Evolutionary conservation across 345 rosid species (phyloP).

Genomic region (Iberis pinnata): DNA sequence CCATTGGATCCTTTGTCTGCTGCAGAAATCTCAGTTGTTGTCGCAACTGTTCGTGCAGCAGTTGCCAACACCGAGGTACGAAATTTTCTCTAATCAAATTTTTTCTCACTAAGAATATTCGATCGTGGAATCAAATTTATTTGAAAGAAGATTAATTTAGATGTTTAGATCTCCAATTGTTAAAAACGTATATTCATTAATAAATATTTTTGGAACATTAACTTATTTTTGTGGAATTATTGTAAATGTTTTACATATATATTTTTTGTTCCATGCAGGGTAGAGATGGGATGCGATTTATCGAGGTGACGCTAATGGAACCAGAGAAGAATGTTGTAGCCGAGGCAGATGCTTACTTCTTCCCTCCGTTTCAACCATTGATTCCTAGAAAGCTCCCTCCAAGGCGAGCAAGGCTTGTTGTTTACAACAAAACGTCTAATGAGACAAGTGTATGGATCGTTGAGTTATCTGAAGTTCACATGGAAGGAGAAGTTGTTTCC

Average conservation of each 20-base stretch:
- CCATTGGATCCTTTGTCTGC: conserved; percentile 87
- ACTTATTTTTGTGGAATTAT: too few species aligned
- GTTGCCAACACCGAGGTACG: conserved; percentile 88
- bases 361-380: conserved; percentile 92
- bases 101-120: too few species aligned
- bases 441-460: conserved; percentile 81
- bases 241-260: conserved; percentile 8
- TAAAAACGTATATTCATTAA: too few species aligned
- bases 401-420: conserved; percentile 72
- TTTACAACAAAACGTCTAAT: conserved; percentile 75
- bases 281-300: conserved; percentile 86
- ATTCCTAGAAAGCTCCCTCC: conserved; percentile 88
- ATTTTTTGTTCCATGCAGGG: conserved; percentile 50
- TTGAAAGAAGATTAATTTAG: too few species aligned
- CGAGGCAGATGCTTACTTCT: conserved; percentile 85
- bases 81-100: too few species aligned
- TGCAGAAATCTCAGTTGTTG: conserved; percentile 83
- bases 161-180: too few species aligned
- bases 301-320: conserved; percentile 74
- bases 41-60: conserved; percentile 87
- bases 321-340: conserved; percentile 82
- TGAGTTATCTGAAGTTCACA: conserved; percentile 82
- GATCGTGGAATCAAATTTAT: too few species aligned
- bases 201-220: too few species aligned
- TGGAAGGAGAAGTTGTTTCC: conserved; percentile 87